Percentiles rank a stretch among this genome's conserved stretches.
Evolutionary conservation across 2,329 filamentous ascomycete species (phyloP).

Genomic region (Alternaria tenuissima): DNA sequence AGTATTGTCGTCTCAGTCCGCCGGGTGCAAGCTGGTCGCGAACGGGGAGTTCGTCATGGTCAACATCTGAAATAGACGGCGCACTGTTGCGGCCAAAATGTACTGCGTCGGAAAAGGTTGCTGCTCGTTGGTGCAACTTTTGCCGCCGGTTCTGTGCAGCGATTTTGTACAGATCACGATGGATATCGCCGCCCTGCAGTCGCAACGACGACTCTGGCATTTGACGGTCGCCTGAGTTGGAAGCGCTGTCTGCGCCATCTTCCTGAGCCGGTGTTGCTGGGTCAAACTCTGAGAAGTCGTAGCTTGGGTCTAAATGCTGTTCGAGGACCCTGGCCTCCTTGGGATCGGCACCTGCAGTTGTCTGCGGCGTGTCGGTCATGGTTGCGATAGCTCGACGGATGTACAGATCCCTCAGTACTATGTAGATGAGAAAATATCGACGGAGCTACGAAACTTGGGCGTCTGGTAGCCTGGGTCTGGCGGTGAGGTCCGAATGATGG

Average conservation of each 20-base stretch:
- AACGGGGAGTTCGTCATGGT: conserved; percentile 51
- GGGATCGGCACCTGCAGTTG: conserved; percentile 37
- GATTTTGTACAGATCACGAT: conserved; percentile 79
- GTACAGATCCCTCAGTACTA: neutral
- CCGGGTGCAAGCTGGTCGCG: conserved; percentile 60
- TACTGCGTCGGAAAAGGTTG: conserved; percentile 70
- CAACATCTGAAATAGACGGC: conserved; percentile 33
- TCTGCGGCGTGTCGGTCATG: conserved; percentile 43
- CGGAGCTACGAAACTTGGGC: conserved; percentile 4
- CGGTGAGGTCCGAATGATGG: conserved; percentile 27
- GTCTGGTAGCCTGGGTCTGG: conserved; percentile 19
- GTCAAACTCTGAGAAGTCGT: conserved; percentile 55
- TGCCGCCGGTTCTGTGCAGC: conserved; percentile 63
- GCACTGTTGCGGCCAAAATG: conserved; percentile 28
- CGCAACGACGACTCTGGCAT: conserved; percentile 70
- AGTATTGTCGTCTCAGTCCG: conserved; percentile 63
- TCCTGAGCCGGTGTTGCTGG: conserved; percentile 35
- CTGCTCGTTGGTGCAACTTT: conserved; percentile 63
- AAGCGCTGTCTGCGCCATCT: conserved; percentile 36
- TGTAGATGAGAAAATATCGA: neutral
- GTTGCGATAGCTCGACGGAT: conserved; percentile 5
- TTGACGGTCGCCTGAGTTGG: conserved; percentile 29
- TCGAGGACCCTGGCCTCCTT: conserved; percentile 51
- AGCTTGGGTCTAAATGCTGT: conserved; percentile 52
- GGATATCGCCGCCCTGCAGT: conserved; percentile 79